Evolutionary conservation across 805 yeast genomes (phyloP).

Genomic region (Teunomyces lycoperdinae): DNA sequence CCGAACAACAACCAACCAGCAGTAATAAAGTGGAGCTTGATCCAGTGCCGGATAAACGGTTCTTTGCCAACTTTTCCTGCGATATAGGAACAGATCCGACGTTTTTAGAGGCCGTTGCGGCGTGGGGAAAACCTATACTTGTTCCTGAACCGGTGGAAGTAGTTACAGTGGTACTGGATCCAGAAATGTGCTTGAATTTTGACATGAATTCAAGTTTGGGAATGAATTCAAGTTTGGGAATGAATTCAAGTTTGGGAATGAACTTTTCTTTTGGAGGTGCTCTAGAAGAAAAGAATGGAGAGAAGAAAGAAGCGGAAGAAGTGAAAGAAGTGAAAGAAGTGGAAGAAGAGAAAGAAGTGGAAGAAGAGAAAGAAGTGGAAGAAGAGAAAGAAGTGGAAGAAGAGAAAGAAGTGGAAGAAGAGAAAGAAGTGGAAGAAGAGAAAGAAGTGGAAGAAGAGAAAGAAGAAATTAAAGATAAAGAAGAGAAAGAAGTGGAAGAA

Average conservation of each 20-base stretch:
- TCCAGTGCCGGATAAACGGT: slow-evolving; percentile 11
- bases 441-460: no score
- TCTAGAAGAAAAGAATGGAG: background rate
- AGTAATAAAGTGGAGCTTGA: slow-evolving; percentile 13
- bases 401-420: background rate
- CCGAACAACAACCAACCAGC: slow-evolving; percentile 3
- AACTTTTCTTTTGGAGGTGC: background rate
- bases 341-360: slow-evolving; percentile 2
- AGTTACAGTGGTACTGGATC: slow-evolving; percentile 5
- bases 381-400: background rate
- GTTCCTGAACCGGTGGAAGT: slow-evolving; percentile 1
- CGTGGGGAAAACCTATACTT: slow-evolving; percentile 19
- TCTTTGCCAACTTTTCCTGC: slow-evolving; percentile 12
- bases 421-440: background rate
- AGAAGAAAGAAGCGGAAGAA: background rate
- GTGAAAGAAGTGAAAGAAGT: no score
- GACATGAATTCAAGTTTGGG: slow-evolving; percentile 19
- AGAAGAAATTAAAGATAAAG: no score
- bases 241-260: slow-evolving; percentile 14
- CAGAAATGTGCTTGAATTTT: slow-evolving; percentile 13
- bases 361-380: background rate
- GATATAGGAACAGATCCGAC: slow-evolving; percentile 11
- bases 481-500: background rate
- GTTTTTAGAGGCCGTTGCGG: slow-evolving; percentile 9
- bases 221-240: slow-evolving; percentile 15